These are phyloP conservation scores for Verruconis gallopava DNA, from an alignment of 2,329 filamentous ascomycete genomes.

Conservation along the genomic window DNA sequence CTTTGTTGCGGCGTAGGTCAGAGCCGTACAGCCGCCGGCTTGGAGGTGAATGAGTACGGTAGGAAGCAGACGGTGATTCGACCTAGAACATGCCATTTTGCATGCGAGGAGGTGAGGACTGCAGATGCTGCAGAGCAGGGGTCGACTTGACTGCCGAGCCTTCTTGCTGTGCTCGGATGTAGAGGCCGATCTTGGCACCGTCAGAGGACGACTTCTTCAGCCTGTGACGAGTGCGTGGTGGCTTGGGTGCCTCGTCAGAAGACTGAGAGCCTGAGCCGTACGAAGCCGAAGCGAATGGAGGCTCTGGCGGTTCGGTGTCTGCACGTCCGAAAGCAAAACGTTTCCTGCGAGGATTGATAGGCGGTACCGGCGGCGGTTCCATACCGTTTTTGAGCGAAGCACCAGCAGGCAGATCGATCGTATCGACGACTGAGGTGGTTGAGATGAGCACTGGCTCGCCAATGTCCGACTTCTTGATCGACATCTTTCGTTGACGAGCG, in stretches of 20 bases:
- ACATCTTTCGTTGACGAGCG: constrained; percentile 38
- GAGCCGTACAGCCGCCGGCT: no score
- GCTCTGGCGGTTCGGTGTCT: constrained; percentile 8
- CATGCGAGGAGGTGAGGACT: constrained; percentile 7
- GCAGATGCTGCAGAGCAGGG: constrained; percentile 4
- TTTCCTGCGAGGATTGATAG: constrained; percentile 46
- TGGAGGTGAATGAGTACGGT: no score
- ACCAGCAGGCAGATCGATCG: constrained; percentile 43
- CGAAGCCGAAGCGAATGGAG: neutral
- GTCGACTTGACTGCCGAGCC: constrained; percentile 17
- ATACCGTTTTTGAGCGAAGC: constrained; percentile 41
- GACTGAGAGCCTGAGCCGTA: neutral
- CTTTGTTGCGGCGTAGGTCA: no score
- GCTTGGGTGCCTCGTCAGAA: constrained; percentile 7
- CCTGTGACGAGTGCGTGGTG: constrained; percentile 6
- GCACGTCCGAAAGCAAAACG: constrained; percentile 31
- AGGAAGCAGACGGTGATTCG: neutral
- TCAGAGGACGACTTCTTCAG: constrained; percentile 9
- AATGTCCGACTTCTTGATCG: constrained; percentile 47
- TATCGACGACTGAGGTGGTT: constrained; percentile 45
- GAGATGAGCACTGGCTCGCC: constrained; percentile 45
- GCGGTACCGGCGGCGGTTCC: constrained; percentile 40
- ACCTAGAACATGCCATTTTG: constrained; percentile 12
- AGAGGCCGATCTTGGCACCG: constrained; percentile 9
- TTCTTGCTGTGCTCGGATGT: constrained; percentile 24